Percentiles rank a stretch among this genome's conserved stretches.
phyloP scores from a whole-genome alignment of 2,329 filamentous ascomycete genomes.

The Cadophora sp. region DNA sequence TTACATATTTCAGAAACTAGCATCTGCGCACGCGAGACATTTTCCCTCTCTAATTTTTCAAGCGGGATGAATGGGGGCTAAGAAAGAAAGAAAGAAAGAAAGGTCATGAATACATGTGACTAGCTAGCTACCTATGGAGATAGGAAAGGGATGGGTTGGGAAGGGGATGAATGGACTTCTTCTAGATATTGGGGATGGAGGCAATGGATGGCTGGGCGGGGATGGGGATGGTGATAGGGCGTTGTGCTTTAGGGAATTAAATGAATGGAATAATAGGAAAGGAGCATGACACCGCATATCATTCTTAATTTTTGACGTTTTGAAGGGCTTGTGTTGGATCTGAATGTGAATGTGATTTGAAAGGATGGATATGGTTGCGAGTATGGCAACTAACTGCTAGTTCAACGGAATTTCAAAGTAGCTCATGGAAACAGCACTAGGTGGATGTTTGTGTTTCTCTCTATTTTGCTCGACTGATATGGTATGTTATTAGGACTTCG shows the following conservation, averaged over 20 bases:
- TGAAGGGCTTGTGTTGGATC: too few relatives aligned
- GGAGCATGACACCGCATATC: too few relatives aligned
- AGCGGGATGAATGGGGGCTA: not conserved
- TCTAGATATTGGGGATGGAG: not conserved
- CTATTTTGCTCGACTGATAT: too few relatives aligned
- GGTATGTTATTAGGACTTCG: too few relatives aligned
- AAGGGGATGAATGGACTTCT: not conserved
- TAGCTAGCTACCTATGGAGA: not conserved
- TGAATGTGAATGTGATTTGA: too few relatives aligned
- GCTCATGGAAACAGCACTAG: too few relatives aligned
- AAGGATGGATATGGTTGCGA: too few relatives aligned
- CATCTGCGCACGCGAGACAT: constrained; percentile 9
- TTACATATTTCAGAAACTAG: not conserved
- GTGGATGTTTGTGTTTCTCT: too few relatives aligned
- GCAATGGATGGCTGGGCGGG: not conserved
- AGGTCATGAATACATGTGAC: constrained; percentile 24
- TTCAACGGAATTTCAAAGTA: too few relatives aligned
- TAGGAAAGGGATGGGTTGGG: too few relatives aligned
- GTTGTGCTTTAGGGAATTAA: constrained; percentile 8
- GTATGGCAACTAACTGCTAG: too few relatives aligned
- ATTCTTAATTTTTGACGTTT: too few relatives aligned
- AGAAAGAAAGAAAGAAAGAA: not conserved
- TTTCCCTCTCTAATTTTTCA: not conserved
- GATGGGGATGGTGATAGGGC: not conserved
- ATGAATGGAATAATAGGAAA: constrained; percentile 1